Evolutionary conservation across 2,329 filamentous ascomycete species (phyloP).

Genomic region (Phialocephala subalpina): DNA sequence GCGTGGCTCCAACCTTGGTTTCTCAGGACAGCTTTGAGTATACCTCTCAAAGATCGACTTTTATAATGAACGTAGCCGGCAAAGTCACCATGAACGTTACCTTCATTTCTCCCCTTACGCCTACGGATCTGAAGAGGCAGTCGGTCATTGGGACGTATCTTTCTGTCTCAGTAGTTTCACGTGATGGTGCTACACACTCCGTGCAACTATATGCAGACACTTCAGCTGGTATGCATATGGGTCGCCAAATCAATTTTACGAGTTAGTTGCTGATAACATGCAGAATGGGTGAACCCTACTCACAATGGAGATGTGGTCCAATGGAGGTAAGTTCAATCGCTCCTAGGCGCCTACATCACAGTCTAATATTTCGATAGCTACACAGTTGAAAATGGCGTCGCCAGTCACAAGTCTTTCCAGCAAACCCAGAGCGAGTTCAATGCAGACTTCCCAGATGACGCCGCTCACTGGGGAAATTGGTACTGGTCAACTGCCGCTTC

Average conservation of each 20-base stretch:
- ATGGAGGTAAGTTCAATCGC: conserved; percentile 62
- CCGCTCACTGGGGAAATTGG: conserved; percentile 83
- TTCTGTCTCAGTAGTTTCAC: conserved; percentile 65
- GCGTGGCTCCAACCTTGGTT: conserved; percentile 55
- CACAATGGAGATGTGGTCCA: conserved; percentile 61
- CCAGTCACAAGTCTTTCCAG: conserved; percentile 35
- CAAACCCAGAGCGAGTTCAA: conserved; percentile 42
- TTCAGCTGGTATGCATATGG: conserved; percentile 62
- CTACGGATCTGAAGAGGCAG: conserved; percentile 70
- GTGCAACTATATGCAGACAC: conserved; percentile 79
- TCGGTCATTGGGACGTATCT: conserved; percentile 77
- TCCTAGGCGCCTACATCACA: not conserved
- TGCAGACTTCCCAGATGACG: conserved; percentile 43
- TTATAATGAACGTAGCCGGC: conserved; percentile 69
- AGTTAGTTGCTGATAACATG: conserved; percentile 11
- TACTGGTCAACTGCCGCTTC: conserved; percentile 75
- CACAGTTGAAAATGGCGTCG: conserved; percentile 35
- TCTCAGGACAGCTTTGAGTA: conserved; percentile 72
- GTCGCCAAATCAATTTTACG: not conserved
- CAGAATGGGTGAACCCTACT: conserved; percentile 75
- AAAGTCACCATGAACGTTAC: conserved; percentile 71
- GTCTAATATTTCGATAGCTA: conserved; percentile 54
- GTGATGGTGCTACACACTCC: conserved; percentile 68
- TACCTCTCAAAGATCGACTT: conserved; percentile 75
- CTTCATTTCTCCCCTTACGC: conserved; percentile 76